These are phyloP conservation scores for Arthroderma sp. DNA, from an alignment of 2,329 filamentous ascomycete species.

Conservation along the genomic window DNA sequence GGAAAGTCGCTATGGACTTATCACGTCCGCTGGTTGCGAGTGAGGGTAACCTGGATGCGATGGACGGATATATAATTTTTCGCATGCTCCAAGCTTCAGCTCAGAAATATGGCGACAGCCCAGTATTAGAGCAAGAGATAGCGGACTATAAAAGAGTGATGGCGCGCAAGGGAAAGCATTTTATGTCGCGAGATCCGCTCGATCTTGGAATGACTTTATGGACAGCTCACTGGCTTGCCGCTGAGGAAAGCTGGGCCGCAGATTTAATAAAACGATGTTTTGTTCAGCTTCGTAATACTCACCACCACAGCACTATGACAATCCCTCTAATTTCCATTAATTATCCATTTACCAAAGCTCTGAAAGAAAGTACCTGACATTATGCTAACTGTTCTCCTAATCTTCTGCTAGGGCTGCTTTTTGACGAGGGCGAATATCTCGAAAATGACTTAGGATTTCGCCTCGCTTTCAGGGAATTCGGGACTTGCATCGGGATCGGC, in stretches of 20 bases:
- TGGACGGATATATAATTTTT: conserved; percentile 42
- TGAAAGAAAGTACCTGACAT: neutral
- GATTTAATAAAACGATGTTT: conserved; percentile 24
- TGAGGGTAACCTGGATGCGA: conserved; percentile 44
- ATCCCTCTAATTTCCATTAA: neutral
- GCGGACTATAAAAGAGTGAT: conserved; percentile 39
- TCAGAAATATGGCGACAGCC: conserved; percentile 16
- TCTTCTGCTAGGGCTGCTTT: conserved; percentile 20
- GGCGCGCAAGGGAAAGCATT: conserved; percentile 30
- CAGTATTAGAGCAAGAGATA: conserved; percentile 37
- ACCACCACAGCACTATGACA: conserved; percentile 1
- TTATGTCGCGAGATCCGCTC: conserved; percentile 37
- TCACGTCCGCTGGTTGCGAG: conserved; percentile 33
- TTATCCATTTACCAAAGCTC: neutral
- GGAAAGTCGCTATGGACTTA: conserved; percentile 44
- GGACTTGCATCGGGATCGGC: conserved; percentile 37
- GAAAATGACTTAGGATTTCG: conserved; percentile 22
- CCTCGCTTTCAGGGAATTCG: conserved; percentile 44
- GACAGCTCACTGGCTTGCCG: conserved; percentile 39
- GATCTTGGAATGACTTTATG: conserved; percentile 49
- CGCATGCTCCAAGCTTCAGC: conserved; percentile 35
- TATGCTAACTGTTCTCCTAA: conserved; percentile 1
- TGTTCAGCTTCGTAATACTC: conserved; percentile 23
- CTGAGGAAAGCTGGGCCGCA: conserved; percentile 36
- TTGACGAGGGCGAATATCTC: conserved; percentile 24